A percentile compares a stretch with the other conserved stretches of the same genome.
phyloP scores from a whole-genome alignment of 2,329 filamentous ascomycete species.

The Lasiodiplodia hormozganensis region DNA sequence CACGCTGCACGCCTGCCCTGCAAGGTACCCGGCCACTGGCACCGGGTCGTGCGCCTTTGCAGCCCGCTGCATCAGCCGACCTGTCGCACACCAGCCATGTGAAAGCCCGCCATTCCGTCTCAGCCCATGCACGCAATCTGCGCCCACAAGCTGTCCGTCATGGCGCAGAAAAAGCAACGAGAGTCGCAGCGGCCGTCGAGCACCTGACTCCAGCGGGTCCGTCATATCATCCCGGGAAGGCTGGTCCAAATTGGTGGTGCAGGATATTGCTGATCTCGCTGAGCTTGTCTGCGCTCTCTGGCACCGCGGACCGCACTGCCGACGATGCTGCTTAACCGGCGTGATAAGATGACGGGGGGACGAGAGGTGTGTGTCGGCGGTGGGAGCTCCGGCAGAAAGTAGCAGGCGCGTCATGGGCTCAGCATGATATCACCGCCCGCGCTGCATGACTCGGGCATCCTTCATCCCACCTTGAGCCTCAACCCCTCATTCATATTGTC shows the following conservation, averaged over 20 bases:
- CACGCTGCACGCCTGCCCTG: slow-evolving; percentile 9
- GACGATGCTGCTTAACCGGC: neutral
- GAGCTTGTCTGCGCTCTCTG: neutral
- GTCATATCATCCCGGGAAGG: neutral
- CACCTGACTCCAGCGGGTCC: slow-evolving; percentile 1
- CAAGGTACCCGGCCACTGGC: slow-evolving; percentile 28
- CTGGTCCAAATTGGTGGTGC: neutral
- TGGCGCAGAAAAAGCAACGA: slow-evolving; percentile 12
- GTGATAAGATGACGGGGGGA: neutral
- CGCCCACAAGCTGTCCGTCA: slow-evolving; percentile 17
- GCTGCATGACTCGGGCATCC: neutral
- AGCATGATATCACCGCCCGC: slow-evolving; percentile 19
- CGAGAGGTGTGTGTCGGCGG: slow-evolving; percentile 6
- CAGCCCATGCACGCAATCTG: slow-evolving; percentile 12
- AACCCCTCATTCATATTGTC: slow-evolving; percentile 3
- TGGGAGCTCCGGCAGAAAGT: slow-evolving; percentile 1
- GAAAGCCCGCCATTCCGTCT: neutral
- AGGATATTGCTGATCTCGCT: neutral
- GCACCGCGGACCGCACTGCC: slow-evolving; percentile 1
- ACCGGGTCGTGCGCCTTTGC: neutral
- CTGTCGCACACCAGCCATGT: slow-evolving; percentile 14
- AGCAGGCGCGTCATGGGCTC: neutral
- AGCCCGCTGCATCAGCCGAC: slow-evolving; percentile 1
- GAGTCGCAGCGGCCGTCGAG: slow-evolving; percentile 9
- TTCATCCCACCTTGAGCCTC: slow-evolving; percentile 11